phyloP scores from a whole-genome alignment of 257 asterid species.

The Solanum peruvianum region DNA sequence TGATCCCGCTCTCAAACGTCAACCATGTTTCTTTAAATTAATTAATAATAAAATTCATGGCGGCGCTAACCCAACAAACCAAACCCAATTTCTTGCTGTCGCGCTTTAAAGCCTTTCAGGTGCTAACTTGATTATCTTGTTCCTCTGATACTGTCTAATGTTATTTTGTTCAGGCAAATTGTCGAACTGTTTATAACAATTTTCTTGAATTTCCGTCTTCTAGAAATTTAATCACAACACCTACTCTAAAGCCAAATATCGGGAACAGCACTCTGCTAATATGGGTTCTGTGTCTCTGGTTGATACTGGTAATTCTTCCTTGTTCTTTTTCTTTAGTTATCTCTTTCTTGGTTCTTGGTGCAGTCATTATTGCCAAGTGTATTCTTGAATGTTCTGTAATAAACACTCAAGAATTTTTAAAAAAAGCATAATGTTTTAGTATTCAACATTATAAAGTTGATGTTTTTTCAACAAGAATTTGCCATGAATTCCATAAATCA shows the following conservation, averaged over 20 bases:
- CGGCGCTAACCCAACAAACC: constrained; percentile 22
- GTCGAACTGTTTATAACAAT: constrained; percentile 12
- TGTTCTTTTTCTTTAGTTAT: not conserved
- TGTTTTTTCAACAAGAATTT: not conserved
- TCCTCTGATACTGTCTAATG: not conserved
- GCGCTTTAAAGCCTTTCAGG: constrained; percentile 45
- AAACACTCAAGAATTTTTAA: no score
- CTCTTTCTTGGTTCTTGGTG: not conserved
- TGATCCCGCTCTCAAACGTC: not conserved
- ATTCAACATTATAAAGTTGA: not conserved
- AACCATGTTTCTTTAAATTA: constrained; percentile 9
- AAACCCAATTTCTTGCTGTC: constrained; percentile 18
- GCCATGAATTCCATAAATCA: not conserved
- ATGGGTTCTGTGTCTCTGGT: constrained; percentile 25
- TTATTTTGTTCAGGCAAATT: constrained; percentile 21
- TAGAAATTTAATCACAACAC: constrained; percentile 38
- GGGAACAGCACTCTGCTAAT: constrained; percentile 17
- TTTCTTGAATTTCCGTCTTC: constrained; percentile 7
- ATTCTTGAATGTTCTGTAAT: not conserved
- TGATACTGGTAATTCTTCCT: not conserved
- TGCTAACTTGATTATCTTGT: not conserved
- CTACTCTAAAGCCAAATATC: constrained; percentile 13
- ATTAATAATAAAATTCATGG: constrained; percentile 12
- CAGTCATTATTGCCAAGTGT: not conserved
- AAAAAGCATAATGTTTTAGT: not conserved